Evolutionary conservation across 192 early-diverging fungal species (phyloP).

Genomic region (Physocladia obscura): DNA sequence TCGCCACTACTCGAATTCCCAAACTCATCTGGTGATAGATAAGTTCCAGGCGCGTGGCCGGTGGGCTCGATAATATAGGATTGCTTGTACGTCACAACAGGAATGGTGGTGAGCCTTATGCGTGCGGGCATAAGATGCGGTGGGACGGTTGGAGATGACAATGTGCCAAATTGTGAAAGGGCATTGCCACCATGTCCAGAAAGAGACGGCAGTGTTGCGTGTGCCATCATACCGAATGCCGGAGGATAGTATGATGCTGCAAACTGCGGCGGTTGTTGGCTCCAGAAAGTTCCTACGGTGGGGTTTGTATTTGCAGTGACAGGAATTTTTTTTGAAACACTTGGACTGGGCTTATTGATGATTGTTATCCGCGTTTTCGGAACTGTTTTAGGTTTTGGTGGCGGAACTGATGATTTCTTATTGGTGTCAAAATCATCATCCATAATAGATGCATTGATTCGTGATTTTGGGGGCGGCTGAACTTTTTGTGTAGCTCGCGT

Average conservation of each 20-base stretch:
- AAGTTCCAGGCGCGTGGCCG: constrained; percentile 21
- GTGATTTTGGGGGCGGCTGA: neutral
- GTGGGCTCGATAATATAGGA: constrained; percentile 26
- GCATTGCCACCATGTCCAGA: neutral
- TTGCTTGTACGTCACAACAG: constrained; percentile 20
- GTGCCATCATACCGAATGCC: neutral
- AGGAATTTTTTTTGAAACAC: too few relatives aligned
- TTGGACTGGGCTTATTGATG: constrained; percentile 1
- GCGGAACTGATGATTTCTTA: neutral
- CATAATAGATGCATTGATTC: constrained; percentile 10
- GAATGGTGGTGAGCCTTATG: constrained; percentile 7
- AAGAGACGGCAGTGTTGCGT: constrained; percentile 2
- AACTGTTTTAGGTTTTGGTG: neutral
- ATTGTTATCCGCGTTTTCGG: constrained; percentile 14
- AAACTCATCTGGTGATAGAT: constrained; percentile 17
- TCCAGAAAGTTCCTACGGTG: neutral
- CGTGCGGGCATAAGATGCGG: constrained; percentile 11
- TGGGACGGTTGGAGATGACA: constrained; percentile 1
- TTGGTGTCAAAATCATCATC: neutral
- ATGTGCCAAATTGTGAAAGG: neutral
- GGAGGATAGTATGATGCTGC: neutral
- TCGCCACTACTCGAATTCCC: neutral
- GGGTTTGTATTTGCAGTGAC: neutral
- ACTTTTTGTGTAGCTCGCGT: neutral
- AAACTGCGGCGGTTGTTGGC: neutral